Conservation (phyloP, 1,284 basidiomycete species). For the Pseudozyma hubeiensis region DNA sequence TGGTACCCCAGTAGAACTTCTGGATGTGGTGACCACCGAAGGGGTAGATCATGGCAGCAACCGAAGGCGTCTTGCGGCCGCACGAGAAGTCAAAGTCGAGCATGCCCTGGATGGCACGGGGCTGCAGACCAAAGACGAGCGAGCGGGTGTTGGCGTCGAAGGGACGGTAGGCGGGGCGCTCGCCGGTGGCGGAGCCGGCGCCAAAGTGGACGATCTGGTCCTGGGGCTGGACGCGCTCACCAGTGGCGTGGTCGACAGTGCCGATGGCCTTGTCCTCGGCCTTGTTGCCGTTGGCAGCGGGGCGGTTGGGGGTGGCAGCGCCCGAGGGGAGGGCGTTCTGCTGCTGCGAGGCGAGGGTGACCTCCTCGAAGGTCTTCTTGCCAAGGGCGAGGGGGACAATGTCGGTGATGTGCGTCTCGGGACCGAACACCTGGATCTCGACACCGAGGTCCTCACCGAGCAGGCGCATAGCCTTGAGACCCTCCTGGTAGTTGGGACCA, state of each 20-base stretch:
- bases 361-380: slow-evolving; percentile 71
- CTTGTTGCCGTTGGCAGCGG: slow-evolving; percentile 42
- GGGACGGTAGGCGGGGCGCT: slow-evolving; percentile 63
- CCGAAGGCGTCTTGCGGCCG: slow-evolving; percentile 89
- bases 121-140: slow-evolving; percentile 97
- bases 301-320: slow-evolving; percentile 47
- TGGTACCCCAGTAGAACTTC: slow-evolving; percentile 99
- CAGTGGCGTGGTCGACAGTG: slow-evolving; percentile 76
- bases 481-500: slow-evolving; percentile 99
- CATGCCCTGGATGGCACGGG: slow-evolving; percentile 99
- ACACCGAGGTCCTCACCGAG: slow-evolving; percentile 97
- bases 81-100: slow-evolving; percentile 99
- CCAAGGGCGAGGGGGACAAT: slow-evolving; percentile 97
- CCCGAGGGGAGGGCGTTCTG: slow-evolving; percentile 55
- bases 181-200: slow-evolving; percentile 33
- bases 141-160: slow-evolving; percentile 90
- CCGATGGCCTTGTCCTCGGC: slow-evolving; percentile 74
- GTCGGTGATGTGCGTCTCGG: slow-evolving; percentile 97
- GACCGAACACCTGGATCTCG: slow-evolving; percentile 93
- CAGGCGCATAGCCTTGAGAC: slow-evolving; percentile 97
- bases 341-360: slow-evolving; percentile 71
- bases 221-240: slow-evolving; percentile 83
- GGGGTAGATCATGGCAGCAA: slow-evolving; percentile 99
- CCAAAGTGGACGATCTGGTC: slow-evolving; percentile 90
- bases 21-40: slow-evolving; percentile 99